Evolutionary conservation across 2,329 filamentous ascomycete species (phyloP), one percentile per base, ranked within the genome.

Genomic region (Colletotrichum liaoningense): DNA sequence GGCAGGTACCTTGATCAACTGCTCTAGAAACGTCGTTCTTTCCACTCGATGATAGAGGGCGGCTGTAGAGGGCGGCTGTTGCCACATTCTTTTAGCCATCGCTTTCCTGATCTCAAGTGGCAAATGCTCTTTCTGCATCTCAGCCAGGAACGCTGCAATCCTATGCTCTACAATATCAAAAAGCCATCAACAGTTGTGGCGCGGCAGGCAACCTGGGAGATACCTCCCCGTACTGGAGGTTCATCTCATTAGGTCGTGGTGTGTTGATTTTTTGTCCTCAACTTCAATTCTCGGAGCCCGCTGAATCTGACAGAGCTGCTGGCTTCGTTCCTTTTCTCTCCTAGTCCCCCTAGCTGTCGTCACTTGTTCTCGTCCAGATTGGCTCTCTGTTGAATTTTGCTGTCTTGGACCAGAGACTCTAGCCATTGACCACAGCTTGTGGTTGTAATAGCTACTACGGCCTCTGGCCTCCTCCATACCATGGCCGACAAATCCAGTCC

Each of bases 401-500:
- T 55, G 4, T 4, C 35, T 49, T 63, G 26, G 2, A 28, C 14
- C 56, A 26, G 35, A 28, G 4, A 26, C 57, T 24, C 30, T 49
- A 62, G 14, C 5, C 7, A 22, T 24, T 26, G 22, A 14, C 16
- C 22, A 22, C n/a, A 26, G 9, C 7, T 24, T 19, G 19, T 28
- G 7, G 42, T 11, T 16, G 11, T 30, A 62, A 16, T 54, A 26
- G n/a, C 19, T 35, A 12, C 22, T 26, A 3, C 11, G 30, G 38
- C 22, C 30, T 22, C 38, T 30, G 11, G 12, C 28, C 22, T n/a
- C 30, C 2, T 16, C n/a, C 16, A 28, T 3, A 24, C 8, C 9
- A 67, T 67, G 65, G 16, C 22, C 16, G n/a, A 12, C 6, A 12
- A 16, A 62, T 67, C 65, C 65, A 63, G 56, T 19, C 56, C 42